These are phyloP conservation scores for Ceratobasidium sp. DNA, from an alignment of 1,284 basidiomycete species.

Conservation along the genomic window DNA sequence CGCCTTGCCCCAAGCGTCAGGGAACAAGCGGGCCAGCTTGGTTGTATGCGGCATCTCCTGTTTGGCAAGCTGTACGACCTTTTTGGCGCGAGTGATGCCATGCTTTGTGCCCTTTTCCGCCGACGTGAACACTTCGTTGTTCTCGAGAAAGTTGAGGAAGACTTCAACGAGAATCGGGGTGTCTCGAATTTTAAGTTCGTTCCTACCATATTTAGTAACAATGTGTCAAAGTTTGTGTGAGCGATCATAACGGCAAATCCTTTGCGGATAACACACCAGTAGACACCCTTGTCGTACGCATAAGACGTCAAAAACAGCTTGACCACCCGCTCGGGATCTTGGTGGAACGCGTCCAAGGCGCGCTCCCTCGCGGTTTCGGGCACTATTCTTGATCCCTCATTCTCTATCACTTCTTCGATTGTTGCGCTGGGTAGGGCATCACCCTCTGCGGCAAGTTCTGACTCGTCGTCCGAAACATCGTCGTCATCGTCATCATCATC, in stretches of 20 bases:
- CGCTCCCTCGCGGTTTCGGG: conserved; percentile 31
- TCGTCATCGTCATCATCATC: neutral
- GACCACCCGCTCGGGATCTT: conserved; percentile 29
- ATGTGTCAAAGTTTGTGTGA: neutral
- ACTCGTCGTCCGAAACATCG: conserved; percentile 15
- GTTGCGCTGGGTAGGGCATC: neutral
- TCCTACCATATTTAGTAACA: conserved; percentile 20
- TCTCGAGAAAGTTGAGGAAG: conserved; percentile 37
- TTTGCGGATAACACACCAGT: conserved; percentile 18
- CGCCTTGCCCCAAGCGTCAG: conserved; percentile 35
- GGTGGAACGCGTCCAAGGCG: conserved; percentile 29
- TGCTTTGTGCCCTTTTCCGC: conserved; percentile 10
- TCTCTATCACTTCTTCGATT: conserved; percentile 10
- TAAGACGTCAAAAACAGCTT: conserved; percentile 39
- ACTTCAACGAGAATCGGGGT: conserved; percentile 38
- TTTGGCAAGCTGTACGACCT: conserved; percentile 27
- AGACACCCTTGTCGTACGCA: conserved; percentile 38
- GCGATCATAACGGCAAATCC: neutral
- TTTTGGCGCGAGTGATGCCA: conserved; percentile 24
- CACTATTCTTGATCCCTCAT: neutral
- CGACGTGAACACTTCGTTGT: conserved; percentile 22
- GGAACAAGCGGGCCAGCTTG: conserved; percentile 28
- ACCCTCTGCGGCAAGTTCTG: neutral
- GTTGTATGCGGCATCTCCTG: conserved; percentile 41
- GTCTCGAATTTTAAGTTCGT: conserved; percentile 23